Percentiles rank a stretch among this genome's conserved stretches.
Conservation (phyloP, 179 eudicot species). For the Pouteria campechiana region DNA sequence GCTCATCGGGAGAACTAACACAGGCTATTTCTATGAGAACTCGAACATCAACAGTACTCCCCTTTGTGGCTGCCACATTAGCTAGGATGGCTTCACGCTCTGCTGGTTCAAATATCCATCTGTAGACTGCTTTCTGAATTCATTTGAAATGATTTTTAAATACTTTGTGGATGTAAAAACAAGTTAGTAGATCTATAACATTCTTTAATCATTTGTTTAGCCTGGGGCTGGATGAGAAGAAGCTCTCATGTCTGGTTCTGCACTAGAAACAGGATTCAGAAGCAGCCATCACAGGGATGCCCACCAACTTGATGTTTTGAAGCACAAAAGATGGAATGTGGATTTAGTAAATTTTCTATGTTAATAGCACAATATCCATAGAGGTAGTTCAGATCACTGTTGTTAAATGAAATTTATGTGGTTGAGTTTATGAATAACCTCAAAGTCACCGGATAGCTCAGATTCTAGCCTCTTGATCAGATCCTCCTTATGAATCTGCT, state of each 20-base stretch:
- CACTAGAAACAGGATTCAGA: too few relatives aligned
- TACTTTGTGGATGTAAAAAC: background rate
- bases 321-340: too few relatives aligned
- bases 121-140: slow-evolving; percentile 48
- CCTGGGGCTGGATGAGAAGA: too few relatives aligned
- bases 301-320: too few relatives aligned
- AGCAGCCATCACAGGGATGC: too few relatives aligned
- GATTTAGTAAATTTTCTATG: too few relatives aligned
- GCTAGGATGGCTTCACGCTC: slow-evolving; percentile 67
- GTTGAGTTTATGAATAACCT: slow-evolving; percentile 31
- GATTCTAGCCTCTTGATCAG: slow-evolving; percentile 49
- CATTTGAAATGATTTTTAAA: background rate
- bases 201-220: too few relatives aligned
- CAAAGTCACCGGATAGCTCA: slow-evolving; percentile 55
- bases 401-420: too few relatives aligned
- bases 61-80: slow-evolving; percentile 43
- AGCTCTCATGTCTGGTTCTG: too few relatives aligned
- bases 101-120: slow-evolving; percentile 64
- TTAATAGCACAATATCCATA: too few relatives aligned
- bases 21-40: slow-evolving; percentile 51
- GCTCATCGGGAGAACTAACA: slow-evolving; percentile 46
- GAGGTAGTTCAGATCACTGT: too few relatives aligned
- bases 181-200: too few relatives aligned
- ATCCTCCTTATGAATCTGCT: slow-evolving; percentile 59
- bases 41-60: slow-evolving; percentile 23